Evolutionary conservation across 1,139 yeast genomes (phyloP).

Genomic region (Pichia cactophila): DNA sequence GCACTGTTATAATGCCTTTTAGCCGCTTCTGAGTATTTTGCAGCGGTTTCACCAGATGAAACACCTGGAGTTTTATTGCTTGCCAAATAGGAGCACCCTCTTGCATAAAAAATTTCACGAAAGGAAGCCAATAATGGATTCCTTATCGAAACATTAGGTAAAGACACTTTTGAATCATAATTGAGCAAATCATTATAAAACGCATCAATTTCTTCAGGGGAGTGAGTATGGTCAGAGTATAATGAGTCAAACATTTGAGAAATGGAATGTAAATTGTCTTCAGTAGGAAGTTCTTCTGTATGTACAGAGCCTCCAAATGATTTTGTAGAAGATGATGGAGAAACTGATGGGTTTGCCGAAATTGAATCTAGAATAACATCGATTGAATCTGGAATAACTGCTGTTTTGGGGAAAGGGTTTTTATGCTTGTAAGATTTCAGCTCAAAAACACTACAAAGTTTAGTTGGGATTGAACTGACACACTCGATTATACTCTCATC

Average conservation of each 20-base stretch:
- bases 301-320: not conserved
- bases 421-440: constrained; percentile 19
- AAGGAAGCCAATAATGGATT: constrained; percentile 25
- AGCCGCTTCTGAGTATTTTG: constrained; percentile 19
- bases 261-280: constrained; percentile 15
- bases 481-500: not conserved
- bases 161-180: constrained; percentile 8
- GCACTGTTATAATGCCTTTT: constrained; percentile 25
- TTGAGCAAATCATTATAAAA: constrained; percentile 26
- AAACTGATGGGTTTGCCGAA: not conserved
- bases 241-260: constrained; percentile 22
- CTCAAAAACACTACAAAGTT: constrained; percentile 22
- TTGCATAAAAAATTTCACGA: constrained; percentile 31
- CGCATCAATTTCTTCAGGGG: constrained; percentile 4
- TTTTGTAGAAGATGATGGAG: not conserved
- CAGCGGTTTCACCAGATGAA: constrained; percentile 2
- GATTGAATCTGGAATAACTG: constrained; percentile 11
- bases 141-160: constrained; percentile 7
- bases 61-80: constrained; percentile 21
- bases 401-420: constrained; percentile 8
- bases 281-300: constrained; percentile 2
- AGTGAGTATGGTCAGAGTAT: constrained; percentile 10
- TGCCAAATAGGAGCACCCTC: constrained; percentile 33
- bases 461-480: constrained; percentile 18
- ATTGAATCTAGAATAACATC: constrained; percentile 9